These are phyloP conservation scores for Kondoa malvinella DNA, from an alignment of 768 basidiomycete species.

Conservation along the genomic window DNA sequence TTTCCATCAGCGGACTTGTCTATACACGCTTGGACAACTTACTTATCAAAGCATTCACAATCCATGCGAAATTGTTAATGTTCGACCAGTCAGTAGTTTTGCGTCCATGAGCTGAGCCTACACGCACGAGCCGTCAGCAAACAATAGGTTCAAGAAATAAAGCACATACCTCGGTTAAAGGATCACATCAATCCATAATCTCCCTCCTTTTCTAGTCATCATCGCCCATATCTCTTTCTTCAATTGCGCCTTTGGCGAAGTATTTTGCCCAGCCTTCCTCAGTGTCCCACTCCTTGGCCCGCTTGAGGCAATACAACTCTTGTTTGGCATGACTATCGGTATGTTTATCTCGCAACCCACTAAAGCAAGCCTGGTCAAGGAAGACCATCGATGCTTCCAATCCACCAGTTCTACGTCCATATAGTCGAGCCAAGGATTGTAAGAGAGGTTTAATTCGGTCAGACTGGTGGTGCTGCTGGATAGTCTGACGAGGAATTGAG, in stretches of 20 bases:
- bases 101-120: not conserved
- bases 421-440: not conserved
- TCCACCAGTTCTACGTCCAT: not conserved
- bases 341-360: not conserved
- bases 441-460: not conserved
- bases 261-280: not conserved
- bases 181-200: not conserved
- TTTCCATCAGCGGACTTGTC: too few species aligned
- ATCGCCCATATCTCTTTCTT: not conserved
- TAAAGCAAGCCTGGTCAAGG: not conserved
- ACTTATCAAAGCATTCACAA: too few species aligned
- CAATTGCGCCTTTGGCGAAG: not conserved
- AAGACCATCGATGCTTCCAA: not conserved
- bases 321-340: not conserved
- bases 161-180: not conserved
- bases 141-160: not conserved
- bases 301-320: not conserved
- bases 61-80: too few species aligned
- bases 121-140: not conserved
- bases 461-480: not conserved
- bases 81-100: too few species aligned
- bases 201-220: not conserved
- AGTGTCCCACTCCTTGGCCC: not conserved
- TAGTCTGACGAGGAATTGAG: not conserved
- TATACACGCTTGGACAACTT: too few species aligned